These are phyloP conservation scores for Pontederia paniculata DNA, from an alignment of 176 grass and related monocot genomes.

Conservation along the genomic window DNA sequence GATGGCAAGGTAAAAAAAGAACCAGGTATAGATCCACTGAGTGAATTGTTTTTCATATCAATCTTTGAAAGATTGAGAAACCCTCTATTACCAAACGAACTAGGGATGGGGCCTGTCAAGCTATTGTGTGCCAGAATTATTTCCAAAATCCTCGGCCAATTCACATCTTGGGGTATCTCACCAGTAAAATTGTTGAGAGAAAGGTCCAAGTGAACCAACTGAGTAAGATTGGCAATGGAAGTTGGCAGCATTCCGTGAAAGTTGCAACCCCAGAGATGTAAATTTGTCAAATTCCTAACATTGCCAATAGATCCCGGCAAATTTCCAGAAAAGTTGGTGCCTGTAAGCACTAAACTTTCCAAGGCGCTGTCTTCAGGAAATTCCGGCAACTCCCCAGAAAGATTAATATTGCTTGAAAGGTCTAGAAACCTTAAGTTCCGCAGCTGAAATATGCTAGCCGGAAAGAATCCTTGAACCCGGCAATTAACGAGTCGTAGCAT, in stretches of 20 bases:
- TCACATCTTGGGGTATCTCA: slow-evolving; percentile 20
- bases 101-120: slow-evolving; percentile 21
- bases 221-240: slow-evolving; percentile 32
- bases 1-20: slow-evolving; percentile 34
- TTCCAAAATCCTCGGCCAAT: slow-evolving; percentile 14
- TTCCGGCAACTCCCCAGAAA: slow-evolving; percentile 23
- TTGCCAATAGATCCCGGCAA: slow-evolving; percentile 22
- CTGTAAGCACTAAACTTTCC: slow-evolving; percentile 18
- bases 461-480: slow-evolving; percentile 25
- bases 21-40: slow-evolving; percentile 24
- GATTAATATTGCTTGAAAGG: slow-evolving; percentile 19
- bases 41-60: slow-evolving; percentile 27
- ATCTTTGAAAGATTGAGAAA: slow-evolving; percentile 18
- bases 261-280: slow-evolving; percentile 22
- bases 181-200: slow-evolving; percentile 37
- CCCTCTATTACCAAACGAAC: neutral
- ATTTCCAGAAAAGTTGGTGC: slow-evolving; percentile 14
- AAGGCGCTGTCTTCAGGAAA: slow-evolving; percentile 8
- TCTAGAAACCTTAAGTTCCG: slow-evolving; percentile 25
- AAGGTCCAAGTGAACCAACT: slow-evolving; percentile 24
- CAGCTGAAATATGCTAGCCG: slow-evolving; percentile 23
- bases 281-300: slow-evolving; percentile 23
- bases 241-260: slow-evolving; percentile 31
- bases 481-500: slow-evolving; percentile 27
- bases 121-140: slow-evolving; percentile 30